Evolutionary conservation across 495 filamentous ascomycete genomes (phyloP).

Genomic region (Lepraria neglecta): DNA sequence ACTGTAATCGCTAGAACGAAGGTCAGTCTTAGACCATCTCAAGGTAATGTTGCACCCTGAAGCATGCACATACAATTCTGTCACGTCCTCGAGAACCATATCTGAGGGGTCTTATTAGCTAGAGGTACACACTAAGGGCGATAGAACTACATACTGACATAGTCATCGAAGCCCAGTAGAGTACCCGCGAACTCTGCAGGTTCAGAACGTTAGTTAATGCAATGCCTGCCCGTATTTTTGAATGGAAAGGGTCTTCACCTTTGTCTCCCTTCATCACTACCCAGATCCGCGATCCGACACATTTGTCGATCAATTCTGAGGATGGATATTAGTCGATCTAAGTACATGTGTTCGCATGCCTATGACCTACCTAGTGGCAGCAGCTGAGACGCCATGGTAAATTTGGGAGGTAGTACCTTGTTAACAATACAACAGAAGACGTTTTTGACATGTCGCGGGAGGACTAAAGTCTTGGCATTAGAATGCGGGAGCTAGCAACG

Average conservation of each 20-base stretch:
- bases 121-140: conserved; percentile 6
- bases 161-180: conserved; percentile 93
- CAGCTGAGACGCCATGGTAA: conserved; percentile 15
- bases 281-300: conserved; percentile 95
- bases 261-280: conserved; percentile 99
- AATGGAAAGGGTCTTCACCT: conserved; percentile 45
- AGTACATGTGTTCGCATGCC: too few species aligned
- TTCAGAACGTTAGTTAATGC: background rate
- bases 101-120: conserved; percentile 47
- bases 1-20: conserved; percentile 67
- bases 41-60: background rate
- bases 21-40: background rate
- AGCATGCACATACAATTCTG: conserved; percentile 72
- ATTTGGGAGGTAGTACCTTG: background rate
- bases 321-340: background rate
- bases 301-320: conserved; percentile 95
- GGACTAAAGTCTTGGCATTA: background rate
- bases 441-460: too few species aligned
- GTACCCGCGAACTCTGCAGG: conserved; percentile 83
- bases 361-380: conserved; percentile 21
- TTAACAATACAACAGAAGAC: too few species aligned
- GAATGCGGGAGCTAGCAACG: background rate
- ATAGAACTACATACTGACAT: conserved; percentile 79
- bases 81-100: conserved; percentile 97
- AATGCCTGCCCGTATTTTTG: background rate